Percentiles rank a stretch among this genome's conserved stretches.
These are phyloP conservation scores for Erysimum pusillum DNA, from an alignment of 441 rosid species.

Conservation along the genomic window DNA sequence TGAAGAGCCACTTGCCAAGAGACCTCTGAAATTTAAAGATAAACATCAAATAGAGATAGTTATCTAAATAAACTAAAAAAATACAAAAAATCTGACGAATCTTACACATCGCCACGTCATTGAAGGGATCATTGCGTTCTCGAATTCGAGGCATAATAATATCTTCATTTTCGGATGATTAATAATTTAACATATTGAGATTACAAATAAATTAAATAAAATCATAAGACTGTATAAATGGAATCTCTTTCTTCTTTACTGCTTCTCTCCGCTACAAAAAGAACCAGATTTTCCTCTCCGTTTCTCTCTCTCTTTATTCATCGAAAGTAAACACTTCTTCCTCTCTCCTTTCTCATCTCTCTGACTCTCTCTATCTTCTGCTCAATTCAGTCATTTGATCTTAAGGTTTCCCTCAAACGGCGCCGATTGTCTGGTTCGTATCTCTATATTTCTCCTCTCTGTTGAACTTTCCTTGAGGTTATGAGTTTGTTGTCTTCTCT, in stretches of 20 bases:
- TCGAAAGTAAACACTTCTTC: constrained; percentile 10
- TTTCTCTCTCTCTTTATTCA: background rate
- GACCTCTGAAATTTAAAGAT: background rate
- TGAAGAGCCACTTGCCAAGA: background rate
- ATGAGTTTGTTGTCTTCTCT: constrained; percentile 26
- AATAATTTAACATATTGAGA: no score
- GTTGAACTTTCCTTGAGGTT: background rate
- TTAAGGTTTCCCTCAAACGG: background rate
- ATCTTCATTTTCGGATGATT: background rate
- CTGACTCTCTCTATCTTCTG: background rate
- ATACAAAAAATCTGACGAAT: background rate
- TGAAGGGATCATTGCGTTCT: constrained; percentile 23
- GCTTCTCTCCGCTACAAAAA: background rate
- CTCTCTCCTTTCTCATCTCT: background rate
- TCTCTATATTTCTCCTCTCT: background rate
- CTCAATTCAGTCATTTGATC: constrained; percentile 12
- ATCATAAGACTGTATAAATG: constrained; percentile 12
- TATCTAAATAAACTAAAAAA: background rate
- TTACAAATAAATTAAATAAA: no score
- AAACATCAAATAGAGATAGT: background rate
- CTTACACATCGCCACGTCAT: constrained; percentile 43
- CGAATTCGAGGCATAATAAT: constrained; percentile 9
- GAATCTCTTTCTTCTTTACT: constrained; percentile 5
- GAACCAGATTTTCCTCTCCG: constrained; percentile 33
- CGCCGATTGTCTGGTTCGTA: constrained; percentile 42